Conservation (phyloP, 495 filamentous ascomycete species). For the Antarctomyces pellizariae region DNA sequence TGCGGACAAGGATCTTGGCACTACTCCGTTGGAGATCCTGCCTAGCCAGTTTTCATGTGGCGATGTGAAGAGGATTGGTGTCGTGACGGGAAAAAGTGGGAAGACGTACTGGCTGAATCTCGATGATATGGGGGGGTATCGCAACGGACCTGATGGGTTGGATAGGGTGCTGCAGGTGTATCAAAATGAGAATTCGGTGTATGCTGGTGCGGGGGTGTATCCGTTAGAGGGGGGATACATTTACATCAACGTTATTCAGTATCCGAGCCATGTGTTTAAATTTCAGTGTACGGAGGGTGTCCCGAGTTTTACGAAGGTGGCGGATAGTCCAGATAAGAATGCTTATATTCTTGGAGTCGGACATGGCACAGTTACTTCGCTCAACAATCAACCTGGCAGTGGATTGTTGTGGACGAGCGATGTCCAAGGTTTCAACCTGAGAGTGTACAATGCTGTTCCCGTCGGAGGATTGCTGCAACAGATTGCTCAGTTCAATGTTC, state of each 20-base stretch:
- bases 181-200: slow-evolving; percentile 15
- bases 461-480: slow-evolving; percentile 14
- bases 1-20: slow-evolving; percentile 23
- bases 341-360: slow-evolving; percentile 17
- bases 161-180: slow-evolving; percentile 17
- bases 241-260: slow-evolving; percentile 17
- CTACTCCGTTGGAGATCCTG: slow-evolving; percentile 18
- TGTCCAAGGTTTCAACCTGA: slow-evolving; percentile 17
- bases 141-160: slow-evolving; percentile 14
- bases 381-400: slow-evolving; percentile 16
- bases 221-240: slow-evolving; percentile 22
- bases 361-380: slow-evolving; percentile 17
- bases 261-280: slow-evolving; percentile 16
- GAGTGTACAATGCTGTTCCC: slow-evolving; percentile 21
- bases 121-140: slow-evolving; percentile 18
- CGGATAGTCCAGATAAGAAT: slow-evolving; percentile 12
- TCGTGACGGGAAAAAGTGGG: slow-evolving; percentile 16
- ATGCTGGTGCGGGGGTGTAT: slow-evolving; percentile 18
- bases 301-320: slow-evolving; percentile 17
- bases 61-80: slow-evolving; percentile 15
- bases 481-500: slow-evolving; percentile 16
- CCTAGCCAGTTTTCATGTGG: slow-evolving; percentile 16
- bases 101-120: slow-evolving; percentile 17
- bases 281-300: slow-evolving; percentile 14
- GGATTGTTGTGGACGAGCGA: slow-evolving; percentile 19